Conservation (phyloP, 2,329 filamentous ascomycete genomes). For the Clonostachys chloroleuca region DNA sequence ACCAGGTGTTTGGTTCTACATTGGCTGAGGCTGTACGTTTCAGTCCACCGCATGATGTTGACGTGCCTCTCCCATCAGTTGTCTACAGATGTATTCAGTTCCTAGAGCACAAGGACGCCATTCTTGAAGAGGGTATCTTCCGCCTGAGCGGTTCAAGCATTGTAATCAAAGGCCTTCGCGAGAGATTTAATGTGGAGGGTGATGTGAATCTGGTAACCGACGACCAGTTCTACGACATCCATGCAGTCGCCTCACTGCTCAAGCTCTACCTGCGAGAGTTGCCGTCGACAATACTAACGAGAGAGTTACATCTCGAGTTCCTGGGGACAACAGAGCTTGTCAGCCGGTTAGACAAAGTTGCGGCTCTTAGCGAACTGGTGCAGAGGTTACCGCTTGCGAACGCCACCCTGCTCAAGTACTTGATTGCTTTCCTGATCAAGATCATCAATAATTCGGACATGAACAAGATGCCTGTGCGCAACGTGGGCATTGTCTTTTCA, state of each 20-base stretch:
- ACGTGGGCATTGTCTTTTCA: slow-evolving; percentile 97
- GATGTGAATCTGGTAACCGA: slow-evolving; percentile 84
- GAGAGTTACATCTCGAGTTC: slow-evolving; percentile 87
- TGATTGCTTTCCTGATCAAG: slow-evolving; percentile 84
- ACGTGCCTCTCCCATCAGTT: slow-evolving; percentile 79
- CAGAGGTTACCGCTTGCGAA: slow-evolving; percentile 78
- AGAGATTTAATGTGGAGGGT: slow-evolving; percentile 89
- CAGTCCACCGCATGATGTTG: slow-evolving; percentile 68
- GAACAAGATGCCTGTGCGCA: slow-evolving; percentile 98
- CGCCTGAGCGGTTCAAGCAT: slow-evolving; percentile 94
- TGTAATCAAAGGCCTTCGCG: slow-evolving; percentile 84
- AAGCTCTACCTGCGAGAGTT: slow-evolving; percentile 93
- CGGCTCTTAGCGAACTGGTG: slow-evolving; percentile 71
- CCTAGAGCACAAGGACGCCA: slow-evolving; percentile 75
- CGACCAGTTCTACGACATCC: slow-evolving; percentile 87
- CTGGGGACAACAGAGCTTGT: slow-evolving; percentile 76
- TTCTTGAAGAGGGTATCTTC: slow-evolving; percentile 91
- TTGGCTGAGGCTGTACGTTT: slow-evolving; percentile 82
- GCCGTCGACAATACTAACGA: slow-evolving; percentile 84
- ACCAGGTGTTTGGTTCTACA: slow-evolving; percentile 79
- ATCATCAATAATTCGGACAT: slow-evolving; percentile 85
- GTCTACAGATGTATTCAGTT: slow-evolving; percentile 96
- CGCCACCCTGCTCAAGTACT: slow-evolving; percentile 72
- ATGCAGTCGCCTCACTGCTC: slow-evolving; percentile 88
- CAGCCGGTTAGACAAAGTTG: slow-evolving; percentile 71